Evolutionary conservation across 2,329 filamentous ascomycete species (phyloP), one percentile per base, ranked within the genome.

Genomic region (Aspergillus tamarii): DNA sequence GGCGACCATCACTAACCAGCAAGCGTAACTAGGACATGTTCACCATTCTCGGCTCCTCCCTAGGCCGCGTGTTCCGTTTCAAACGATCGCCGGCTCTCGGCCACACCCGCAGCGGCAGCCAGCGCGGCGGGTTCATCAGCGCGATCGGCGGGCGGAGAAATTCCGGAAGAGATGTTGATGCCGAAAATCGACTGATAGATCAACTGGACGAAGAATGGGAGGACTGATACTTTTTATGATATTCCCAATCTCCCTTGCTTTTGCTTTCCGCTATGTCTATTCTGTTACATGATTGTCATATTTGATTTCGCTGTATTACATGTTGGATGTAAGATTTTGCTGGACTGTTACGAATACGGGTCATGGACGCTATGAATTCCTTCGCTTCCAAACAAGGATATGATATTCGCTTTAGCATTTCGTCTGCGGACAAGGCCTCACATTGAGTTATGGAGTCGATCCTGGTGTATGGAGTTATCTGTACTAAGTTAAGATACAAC

Each of bases 171-270:
- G 66, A 82, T 56, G 79, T 86, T 8, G 94, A 97, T 64, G 94
- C 93, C 61, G 95, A 98, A 80, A 97, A 98, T 78, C 84, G 93
- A 67, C 81, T 98, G 71, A 98, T 99, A 76, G 94, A 98, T 77
- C 93, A 97, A 78, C 84, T 97, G 64, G 95, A 98, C 73, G 94
- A 98, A 77, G 94, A 97, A 76, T 98, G 94, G 94, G 94, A 97
- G 71, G 94, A 97, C 69, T 82, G 63, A 69, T 4, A 10, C n/a
- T n/a, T 4, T 9, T 41, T 14, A 41, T 41, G 16, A n/a, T n/a
- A 16, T 7, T 41, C 19, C 16, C 19, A 4, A 5, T 34, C 21
- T 21, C 28, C 12, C 28, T 28, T 19, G 21, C 3, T 55, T 36
- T n/a, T 30, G 7, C 19, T 53, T 53, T 53, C 14, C 19, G 2